These are phyloP conservation scores for Sporothrix curviconia DNA, from an alignment of 2,329 filamentous ascomycete genomes.

Conservation along the genomic window DNA sequence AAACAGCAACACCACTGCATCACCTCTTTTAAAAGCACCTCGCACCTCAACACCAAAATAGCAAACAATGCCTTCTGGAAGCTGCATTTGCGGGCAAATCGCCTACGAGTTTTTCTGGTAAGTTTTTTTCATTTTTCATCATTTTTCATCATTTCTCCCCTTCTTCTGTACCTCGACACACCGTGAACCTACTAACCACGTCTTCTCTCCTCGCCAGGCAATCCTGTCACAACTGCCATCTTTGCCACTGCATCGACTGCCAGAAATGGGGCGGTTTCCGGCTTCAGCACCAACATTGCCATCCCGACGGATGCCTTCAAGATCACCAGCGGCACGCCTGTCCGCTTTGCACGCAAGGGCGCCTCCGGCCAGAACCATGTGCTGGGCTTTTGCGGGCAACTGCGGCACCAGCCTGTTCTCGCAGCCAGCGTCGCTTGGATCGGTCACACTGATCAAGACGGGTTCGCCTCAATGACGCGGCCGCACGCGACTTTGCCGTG, in stretches of 20 bases:
- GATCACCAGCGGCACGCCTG: background rate
- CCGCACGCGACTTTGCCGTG: background rate
- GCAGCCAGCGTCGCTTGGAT: background rate
- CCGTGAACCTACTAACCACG: no score
- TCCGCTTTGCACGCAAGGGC: background rate
- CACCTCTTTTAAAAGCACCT: background rate
- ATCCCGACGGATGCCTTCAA: background rate
- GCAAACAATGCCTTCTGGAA: background rate
- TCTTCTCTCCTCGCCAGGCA: background rate
- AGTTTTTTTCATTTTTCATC: no score
- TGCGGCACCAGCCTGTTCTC: background rate
- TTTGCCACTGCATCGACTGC: constrained; percentile 1
- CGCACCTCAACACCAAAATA: background rate
- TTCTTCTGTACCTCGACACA: no score
- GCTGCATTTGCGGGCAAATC: background rate
- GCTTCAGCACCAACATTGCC: background rate
- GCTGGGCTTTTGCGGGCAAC: background rate
- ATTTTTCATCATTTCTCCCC: no score
- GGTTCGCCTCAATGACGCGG: background rate
- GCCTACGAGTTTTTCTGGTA: constrained; percentile 2
- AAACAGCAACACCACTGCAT: background rate
- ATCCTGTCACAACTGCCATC: background rate
- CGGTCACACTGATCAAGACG: background rate
- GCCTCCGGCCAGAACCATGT: background rate
- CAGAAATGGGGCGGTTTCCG: background rate